Evolutionary conservation across 495 filamentous ascomycete species (phyloP).

Genomic region (Darksidea phi): DNA sequence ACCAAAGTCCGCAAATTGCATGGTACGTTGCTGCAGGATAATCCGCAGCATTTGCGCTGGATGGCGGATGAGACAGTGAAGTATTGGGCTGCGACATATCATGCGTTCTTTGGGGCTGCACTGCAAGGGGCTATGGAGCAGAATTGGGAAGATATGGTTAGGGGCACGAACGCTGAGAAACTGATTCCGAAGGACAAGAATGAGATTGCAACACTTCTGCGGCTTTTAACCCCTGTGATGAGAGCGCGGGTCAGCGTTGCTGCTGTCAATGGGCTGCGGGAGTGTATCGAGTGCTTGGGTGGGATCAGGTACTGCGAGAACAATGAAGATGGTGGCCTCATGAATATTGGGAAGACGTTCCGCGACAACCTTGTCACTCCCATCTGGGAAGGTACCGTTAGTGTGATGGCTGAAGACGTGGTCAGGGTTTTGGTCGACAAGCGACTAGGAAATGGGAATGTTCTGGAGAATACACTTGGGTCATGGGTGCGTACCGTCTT

Average conservation of each 20-base stretch:
- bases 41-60: background rate
- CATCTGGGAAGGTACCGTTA: background rate
- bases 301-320: background rate
- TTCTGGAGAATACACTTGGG: too few species aligned
- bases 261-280: background rate
- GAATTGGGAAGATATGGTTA: background rate
- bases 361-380: slow-evolving; percentile 22
- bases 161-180: background rate
- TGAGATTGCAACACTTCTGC: background rate
- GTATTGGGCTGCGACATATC: background rate
- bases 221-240: background rate
- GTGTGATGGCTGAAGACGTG: background rate
- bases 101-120: background rate
- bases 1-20: background rate
- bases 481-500: background rate
- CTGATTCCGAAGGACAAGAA: background rate
- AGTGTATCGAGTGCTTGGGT: background rate
- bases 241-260: background rate
- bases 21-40: background rate
- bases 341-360: background rate
- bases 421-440: background rate
- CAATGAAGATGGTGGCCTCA: background rate
- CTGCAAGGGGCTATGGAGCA: background rate
- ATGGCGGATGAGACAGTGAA: background rate
- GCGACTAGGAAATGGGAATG: background rate